These are phyloP conservation scores for Pleomassaria siparia DNA, from an alignment of 2,329 filamentous ascomycete species.

Conservation along the genomic window DNA sequence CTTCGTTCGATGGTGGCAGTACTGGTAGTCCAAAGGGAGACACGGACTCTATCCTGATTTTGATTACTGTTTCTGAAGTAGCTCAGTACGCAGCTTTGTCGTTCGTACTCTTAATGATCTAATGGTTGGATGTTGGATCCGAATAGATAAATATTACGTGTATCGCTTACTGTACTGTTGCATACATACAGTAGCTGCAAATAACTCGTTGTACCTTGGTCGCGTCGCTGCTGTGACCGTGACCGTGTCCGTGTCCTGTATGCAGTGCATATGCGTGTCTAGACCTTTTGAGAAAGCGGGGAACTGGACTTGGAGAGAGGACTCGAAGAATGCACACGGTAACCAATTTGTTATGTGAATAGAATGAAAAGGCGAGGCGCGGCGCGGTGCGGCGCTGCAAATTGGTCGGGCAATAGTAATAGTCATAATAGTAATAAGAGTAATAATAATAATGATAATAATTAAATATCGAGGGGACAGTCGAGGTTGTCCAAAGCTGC, in stretches of 20 bases:
- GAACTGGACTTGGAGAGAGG: not conserved
- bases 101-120: slow-evolving; percentile 14
- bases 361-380: too few relatives aligned
- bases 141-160: not conserved
- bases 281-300: not conserved
- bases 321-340: not conserved
- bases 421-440: not conserved
- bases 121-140: slow-evolving; percentile 14
- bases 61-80: slow-evolving; percentile 4
- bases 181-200: not conserved
- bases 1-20: slow-evolving; percentile 14
- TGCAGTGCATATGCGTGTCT: slow-evolving; percentile 1
- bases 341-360: too few relatives aligned
- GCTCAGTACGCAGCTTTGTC: slow-evolving; percentile 1
- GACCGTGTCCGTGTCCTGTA: not conserved
- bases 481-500: slow-evolving; percentile 8
- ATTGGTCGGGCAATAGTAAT: not conserved
- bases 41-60: slow-evolving; percentile 2
- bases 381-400: not conserved
- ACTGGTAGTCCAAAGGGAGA: slow-evolving; percentile 1
- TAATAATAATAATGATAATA: not conserved
- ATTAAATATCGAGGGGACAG: slow-evolving; percentile 1
- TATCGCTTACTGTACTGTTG: slow-evolving; percentile 6
- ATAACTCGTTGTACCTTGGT: not conserved
- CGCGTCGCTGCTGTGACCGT: not conserved